These are phyloP conservation scores for Sclerotinia sclerotiorum DNA, from an alignment of 2,329 filamentous ascomycete genomes.

Conservation along the genomic window DNA sequence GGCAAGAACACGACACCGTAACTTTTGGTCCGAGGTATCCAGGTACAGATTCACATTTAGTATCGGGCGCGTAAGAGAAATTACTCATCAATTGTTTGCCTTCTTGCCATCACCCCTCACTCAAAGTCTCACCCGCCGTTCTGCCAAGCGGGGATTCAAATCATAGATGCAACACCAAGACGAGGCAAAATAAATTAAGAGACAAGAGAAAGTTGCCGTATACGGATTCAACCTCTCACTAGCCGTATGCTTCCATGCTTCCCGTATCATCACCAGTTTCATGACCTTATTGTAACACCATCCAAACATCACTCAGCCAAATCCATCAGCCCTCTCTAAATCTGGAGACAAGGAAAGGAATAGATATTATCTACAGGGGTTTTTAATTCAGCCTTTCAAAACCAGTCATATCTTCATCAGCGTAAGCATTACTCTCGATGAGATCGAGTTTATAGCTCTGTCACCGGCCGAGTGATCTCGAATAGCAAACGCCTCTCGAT, in stretches of 20 bases:
- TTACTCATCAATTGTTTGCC: conserved; percentile 8
- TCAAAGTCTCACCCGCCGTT: conserved; percentile 14
- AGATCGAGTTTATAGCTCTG: conserved; percentile 11
- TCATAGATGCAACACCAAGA: background rate
- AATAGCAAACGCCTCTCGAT: background rate
- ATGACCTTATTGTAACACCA: background rate
- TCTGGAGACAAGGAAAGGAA: conserved; percentile 2
- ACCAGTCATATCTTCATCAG: conserved; percentile 3
- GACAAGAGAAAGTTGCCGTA: background rate
- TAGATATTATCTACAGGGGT: background rate
- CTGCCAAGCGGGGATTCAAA: background rate
- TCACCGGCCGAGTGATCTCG: conserved; percentile 2
- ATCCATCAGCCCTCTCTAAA: conserved; percentile 21
- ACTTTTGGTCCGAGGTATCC: background rate
- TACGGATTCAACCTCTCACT: background rate
- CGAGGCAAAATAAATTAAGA: background rate
- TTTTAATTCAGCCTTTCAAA: background rate
- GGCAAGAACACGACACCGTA: conserved; percentile 7
- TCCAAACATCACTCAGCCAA: background rate
- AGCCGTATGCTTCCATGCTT: conserved; percentile 7
- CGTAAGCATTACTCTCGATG: conserved; percentile 24
- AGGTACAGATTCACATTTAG: background rate
- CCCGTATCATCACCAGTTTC: conserved; percentile 20
- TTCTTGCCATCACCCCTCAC: background rate
- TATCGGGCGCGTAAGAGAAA: background rate